Conservation (phyloP, 768 basidiomycete genomes). For the Naganishia onofrii region DNA sequence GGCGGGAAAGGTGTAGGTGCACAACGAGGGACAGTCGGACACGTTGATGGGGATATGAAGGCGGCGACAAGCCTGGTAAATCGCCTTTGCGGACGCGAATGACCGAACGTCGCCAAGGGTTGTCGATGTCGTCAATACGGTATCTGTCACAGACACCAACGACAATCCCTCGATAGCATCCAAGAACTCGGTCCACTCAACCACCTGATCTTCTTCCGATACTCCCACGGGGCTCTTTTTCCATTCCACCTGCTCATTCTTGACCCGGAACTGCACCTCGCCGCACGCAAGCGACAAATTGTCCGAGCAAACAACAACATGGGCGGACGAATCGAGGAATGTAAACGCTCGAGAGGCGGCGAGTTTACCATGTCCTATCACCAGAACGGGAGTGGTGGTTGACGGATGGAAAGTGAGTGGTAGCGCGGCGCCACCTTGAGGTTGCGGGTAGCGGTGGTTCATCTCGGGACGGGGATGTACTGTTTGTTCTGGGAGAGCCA, state of each 20-base stretch:
- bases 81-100: conserved; percentile 59
- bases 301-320: conserved; percentile 64
- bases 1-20: conserved; percentile 84
- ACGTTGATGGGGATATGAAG: conserved; percentile 74
- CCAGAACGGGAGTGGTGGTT: conserved; percentile 57
- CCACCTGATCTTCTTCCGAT: conserved; percentile 29
- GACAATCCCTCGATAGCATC: conserved; percentile 49
- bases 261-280: conserved; percentile 67
- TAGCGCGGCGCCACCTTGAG: conserved; percentile 66
- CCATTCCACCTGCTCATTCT: conserved; percentile 61
- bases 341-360: conserved; percentile 81
- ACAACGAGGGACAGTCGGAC: conserved; percentile 79
- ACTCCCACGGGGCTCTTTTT: conserved; percentile 54
- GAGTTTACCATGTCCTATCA: conserved; percentile 74
- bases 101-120: conserved; percentile 53
- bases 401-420: conserved; percentile 70
- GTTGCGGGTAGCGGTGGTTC: conserved; percentile 37
- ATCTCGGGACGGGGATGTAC: background rate
- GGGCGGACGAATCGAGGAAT: conserved; percentile 73
- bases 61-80: conserved; percentile 61
- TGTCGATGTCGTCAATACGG: conserved; percentile 55
- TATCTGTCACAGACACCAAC: conserved; percentile 80
- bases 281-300: conserved; percentile 61
- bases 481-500: background rate
- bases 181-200: conserved; percentile 59